A percentile compares a stretch with the other conserved stretches of the same genome.
Evolutionary conservation across 768 basidiomycete species (phyloP).

Genomic region (Mycena olivaceomarginata): DNA sequence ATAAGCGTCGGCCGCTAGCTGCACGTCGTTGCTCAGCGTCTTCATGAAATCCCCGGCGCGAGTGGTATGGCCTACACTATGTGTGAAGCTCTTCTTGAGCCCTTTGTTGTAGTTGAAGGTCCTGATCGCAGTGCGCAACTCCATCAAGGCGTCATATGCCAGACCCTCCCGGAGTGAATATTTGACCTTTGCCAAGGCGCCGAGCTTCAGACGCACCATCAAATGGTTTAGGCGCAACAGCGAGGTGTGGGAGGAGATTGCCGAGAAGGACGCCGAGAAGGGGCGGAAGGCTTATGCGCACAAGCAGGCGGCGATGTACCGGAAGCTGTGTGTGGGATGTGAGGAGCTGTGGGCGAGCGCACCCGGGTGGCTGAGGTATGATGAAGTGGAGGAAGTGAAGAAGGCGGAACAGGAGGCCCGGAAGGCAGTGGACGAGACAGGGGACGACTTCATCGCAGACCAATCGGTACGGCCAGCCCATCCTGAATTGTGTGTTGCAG

Average conservation of each 20-base stretch:
- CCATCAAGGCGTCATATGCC: not conserved
- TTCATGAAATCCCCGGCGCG: not conserved
- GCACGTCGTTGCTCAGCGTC: not conserved
- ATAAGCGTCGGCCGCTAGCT: not conserved
- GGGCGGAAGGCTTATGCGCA: not conserved
- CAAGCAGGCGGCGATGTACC: not conserved
- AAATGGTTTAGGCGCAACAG: not conserved
- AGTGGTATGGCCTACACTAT: not conserved
- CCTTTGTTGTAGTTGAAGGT: not conserved
- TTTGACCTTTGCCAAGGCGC: not conserved
- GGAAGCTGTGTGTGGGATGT: no score
- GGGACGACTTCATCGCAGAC: no score
- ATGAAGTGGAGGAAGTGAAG: no score
- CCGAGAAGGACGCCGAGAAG: not conserved
- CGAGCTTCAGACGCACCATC: not conserved
- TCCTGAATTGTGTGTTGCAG: no score
- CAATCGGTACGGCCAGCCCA: no score
- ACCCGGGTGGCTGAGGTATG: no score
- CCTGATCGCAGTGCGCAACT: not conserved
- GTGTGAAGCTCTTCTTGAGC: not conserved
- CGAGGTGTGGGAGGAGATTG: not conserved
- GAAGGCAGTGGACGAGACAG: no score
- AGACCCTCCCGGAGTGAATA: not conserved
- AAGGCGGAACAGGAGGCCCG: no score
- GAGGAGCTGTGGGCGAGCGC: no score